Evolutionary conservation across 352 stramenopile species (phyloP).

Genomic region (Phytophthora brassicae): DNA sequence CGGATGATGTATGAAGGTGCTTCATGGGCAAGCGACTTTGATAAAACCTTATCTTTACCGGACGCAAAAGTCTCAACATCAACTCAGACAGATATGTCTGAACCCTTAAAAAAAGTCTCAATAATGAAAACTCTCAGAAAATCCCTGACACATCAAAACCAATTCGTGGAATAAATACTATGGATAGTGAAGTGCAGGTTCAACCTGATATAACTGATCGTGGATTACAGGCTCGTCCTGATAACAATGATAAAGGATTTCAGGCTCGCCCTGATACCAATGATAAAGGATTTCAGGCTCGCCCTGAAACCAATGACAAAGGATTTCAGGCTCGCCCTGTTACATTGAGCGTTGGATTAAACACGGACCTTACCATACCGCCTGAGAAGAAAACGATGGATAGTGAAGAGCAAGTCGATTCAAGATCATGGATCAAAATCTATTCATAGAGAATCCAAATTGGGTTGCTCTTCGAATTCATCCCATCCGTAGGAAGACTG

Average conservation of each 20-base stretch:
- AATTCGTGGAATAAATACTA: no score
- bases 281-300: no score
- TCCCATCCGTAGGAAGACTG: slow-evolving; percentile 3
- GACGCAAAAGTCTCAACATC: no score
- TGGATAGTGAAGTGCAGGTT: no score
- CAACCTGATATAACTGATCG: no score
- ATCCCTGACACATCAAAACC: slow-evolving; percentile 5
- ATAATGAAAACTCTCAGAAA: neutral
- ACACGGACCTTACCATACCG: no score
- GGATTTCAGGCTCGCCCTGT: no score
- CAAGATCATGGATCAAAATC: neutral
- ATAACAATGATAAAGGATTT: no score
- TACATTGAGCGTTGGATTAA: neutral
- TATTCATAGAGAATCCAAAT: neutral
- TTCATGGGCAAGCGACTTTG: no score
- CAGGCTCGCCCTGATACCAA: no score
- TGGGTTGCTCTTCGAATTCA: slow-evolving; percentile 1
- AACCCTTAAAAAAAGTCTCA: slow-evolving; percentile 6
- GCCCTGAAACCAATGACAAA: no score
- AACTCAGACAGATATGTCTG: neutral
- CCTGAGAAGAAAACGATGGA: neutral
- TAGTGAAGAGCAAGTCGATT: neutral
- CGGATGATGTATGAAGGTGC: slow-evolving; percentile 4
- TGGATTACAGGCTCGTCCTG: neutral
- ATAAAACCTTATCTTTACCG: no score